These are phyloP conservation scores for Tolypocladium capitatum DNA, from an alignment of 2,329 filamentous ascomycete genomes.

Conservation along the genomic window DNA sequence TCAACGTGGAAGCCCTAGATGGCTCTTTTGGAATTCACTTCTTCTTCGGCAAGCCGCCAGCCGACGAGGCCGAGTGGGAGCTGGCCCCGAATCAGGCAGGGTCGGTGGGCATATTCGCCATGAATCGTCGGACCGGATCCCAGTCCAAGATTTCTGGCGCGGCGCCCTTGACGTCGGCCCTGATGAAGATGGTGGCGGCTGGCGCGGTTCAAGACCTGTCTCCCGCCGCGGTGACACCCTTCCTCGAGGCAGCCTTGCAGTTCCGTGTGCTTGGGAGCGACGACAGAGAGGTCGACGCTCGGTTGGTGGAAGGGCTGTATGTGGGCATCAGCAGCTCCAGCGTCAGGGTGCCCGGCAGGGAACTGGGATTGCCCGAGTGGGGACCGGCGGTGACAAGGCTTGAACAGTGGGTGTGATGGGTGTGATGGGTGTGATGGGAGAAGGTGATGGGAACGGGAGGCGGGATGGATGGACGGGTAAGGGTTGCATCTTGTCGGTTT, in stretches of 20 bases:
- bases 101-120: conserved; percentile 43
- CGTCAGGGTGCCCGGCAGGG: conserved; percentile 12
- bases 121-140: conserved; percentile 19
- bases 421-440: conserved; percentile 9
- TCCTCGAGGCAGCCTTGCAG: conserved; percentile 25
- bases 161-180: conserved; percentile 35
- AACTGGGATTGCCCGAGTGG: conserved; percentile 16
- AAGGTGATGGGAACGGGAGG: not conserved
- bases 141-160: conserved; percentile 30
- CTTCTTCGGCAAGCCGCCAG: conserved; percentile 46
- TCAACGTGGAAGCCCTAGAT: conserved; percentile 45
- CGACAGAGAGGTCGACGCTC: conserved; percentile 11
- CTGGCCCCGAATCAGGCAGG: conserved; percentile 44
- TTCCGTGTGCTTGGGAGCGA: conserved; percentile 17
- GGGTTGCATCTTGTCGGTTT: not conserved
- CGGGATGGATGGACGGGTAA: not conserved
- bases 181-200: conserved; percentile 28
- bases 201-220: conserved; percentile 25
- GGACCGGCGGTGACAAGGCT: conserved; percentile 10
- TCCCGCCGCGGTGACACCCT: conserved; percentile 23
- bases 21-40: conserved; percentile 51
- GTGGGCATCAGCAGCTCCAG: conserved; percentile 18
- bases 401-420: conserved; percentile 10
- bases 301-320: conserved; percentile 14
- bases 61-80: conserved; percentile 35